A percentile compares a stretch with the other conserved stretches of the same genome.
Conservation (phyloP, 148 eudicot genomes). For the Spergularia marina region DNA sequence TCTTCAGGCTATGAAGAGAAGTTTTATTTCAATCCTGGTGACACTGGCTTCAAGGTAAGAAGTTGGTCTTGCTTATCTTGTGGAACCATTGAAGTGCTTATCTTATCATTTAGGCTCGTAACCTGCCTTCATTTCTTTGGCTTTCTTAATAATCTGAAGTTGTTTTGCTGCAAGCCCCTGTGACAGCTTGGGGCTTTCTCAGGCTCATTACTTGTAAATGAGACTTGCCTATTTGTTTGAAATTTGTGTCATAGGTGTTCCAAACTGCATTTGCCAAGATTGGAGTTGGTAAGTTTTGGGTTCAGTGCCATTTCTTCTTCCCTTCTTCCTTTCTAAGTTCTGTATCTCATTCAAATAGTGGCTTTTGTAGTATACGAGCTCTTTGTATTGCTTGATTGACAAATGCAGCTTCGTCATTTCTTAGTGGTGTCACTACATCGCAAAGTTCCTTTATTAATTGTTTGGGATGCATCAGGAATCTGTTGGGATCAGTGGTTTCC, state of each 20-base stretch:
- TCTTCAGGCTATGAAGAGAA: slow-evolving; percentile 89
- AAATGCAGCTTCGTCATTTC: neutral
- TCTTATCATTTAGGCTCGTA: neutral
- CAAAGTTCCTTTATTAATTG: neutral
- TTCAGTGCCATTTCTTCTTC: neutral
- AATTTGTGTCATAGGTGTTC: slow-evolving; percentile 59
- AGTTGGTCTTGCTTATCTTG: slow-evolving; percentile 8
- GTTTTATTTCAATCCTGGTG: slow-evolving; percentile 92
- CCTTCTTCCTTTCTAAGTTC: neutral
- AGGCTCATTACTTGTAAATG: neutral
- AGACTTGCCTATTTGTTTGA: slow-evolving; percentile 25
- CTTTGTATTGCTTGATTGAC: neutral
- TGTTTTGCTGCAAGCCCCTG: neutral
- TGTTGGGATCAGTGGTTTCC: slow-evolving; percentile 99
- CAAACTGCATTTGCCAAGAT: slow-evolving; percentile 87
- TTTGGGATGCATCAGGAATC: slow-evolving; percentile 45
- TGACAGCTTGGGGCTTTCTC: neutral
- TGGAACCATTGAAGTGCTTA: neutral
- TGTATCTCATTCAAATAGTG: neutral
- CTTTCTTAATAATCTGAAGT: neutral
- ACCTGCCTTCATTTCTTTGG: neutral
- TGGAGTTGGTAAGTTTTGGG: slow-evolving; percentile 78
- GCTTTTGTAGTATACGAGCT: neutral
- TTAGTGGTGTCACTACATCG: neutral
- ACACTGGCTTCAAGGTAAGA: slow-evolving; percentile 94